These are phyloP conservation scores for Scenedesmus sp. DNA, from an alignment of 163 green algal species.

Conservation along the genomic window DNA sequence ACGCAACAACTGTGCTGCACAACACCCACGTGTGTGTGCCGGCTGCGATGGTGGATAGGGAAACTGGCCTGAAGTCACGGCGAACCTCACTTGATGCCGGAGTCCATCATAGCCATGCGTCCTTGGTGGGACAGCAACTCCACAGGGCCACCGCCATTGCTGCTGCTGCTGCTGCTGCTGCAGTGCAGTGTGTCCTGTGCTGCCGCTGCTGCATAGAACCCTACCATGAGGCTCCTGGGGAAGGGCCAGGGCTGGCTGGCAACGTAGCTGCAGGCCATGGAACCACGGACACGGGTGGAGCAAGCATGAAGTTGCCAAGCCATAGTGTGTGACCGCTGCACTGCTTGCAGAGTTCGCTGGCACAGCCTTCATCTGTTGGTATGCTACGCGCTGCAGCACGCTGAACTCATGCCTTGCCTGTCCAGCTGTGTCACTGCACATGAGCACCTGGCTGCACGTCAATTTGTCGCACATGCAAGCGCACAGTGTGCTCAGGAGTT, in stretches of 20 bases:
- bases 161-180: constrained; percentile 31
- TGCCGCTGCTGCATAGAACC: constrained; percentile 62
- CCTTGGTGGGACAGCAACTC: constrained; percentile 19
- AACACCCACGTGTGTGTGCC: no score
- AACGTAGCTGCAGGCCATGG: constrained; percentile 65
- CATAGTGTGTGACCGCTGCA: no score
- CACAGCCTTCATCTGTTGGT: no score
- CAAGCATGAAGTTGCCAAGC: no score
- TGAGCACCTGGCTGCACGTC: no score
- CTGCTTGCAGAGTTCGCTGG: no score
- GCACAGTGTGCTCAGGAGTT: no score
- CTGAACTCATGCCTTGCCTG: no score
- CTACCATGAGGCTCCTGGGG: constrained; percentile 88
- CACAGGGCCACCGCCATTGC: not conserved
- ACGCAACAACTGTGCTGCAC: not conserved
- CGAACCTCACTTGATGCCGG: constrained; percentile 29
- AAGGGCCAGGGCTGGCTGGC: constrained; percentile 91
- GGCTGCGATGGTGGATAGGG: no score
- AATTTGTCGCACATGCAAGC: no score
- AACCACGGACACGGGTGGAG: not conserved
- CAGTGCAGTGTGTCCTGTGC: not conserved
- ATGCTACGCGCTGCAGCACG: no score
- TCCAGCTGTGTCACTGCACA: no score
- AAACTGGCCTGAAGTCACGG: not conserved
- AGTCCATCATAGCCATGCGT: constrained; percentile 42